These are phyloP conservation scores for Neocatenulostroma microsporum DNA, from an alignment of 2,329 filamentous ascomycete species.

Conservation along the genomic window DNA sequence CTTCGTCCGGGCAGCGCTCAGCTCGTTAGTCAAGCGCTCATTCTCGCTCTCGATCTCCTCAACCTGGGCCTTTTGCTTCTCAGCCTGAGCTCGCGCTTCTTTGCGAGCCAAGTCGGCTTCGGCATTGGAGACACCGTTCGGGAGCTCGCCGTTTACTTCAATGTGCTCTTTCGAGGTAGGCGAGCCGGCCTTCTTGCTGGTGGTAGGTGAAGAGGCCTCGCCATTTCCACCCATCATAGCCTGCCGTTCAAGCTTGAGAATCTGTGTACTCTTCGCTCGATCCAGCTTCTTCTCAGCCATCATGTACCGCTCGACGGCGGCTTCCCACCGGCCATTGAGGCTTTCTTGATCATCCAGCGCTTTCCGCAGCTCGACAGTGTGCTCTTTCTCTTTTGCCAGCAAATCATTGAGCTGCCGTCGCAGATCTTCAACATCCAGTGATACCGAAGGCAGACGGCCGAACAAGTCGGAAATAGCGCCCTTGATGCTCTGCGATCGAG, in stretches of 20 bases:
- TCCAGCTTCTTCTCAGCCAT: conserved; percentile 94
- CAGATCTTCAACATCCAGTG: conserved; percentile 63
- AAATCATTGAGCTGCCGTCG: conserved; percentile 68
- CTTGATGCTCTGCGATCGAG: conserved; percentile 69
- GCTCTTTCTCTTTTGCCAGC: conserved; percentile 69
- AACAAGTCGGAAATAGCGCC: conserved; percentile 65
- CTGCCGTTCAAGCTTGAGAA: conserved; percentile 86
- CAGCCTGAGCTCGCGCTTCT: conserved; percentile 65
- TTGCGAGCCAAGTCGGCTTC: conserved; percentile 69
- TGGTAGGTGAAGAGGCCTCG: conserved; percentile 35
- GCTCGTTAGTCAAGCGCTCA: conserved; percentile 65
- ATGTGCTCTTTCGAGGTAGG: conserved; percentile 42
- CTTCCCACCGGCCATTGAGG: conserved; percentile 77
- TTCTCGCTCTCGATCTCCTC: conserved; percentile 72
- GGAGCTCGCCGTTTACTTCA: conserved; percentile 45
- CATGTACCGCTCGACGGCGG: conserved; percentile 83
- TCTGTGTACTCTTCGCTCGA: conserved; percentile 76
- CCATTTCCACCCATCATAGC: conserved; percentile 61
- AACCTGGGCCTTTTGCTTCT: conserved; percentile 83
- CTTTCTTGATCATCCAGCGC: conserved; percentile 24
- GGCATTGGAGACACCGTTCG: conserved; percentile 50
- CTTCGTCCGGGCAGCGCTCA: conserved; percentile 62
- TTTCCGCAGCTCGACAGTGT: conserved; percentile 21
- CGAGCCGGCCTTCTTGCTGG: conserved; percentile 35
- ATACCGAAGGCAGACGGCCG: conserved; percentile 39